phyloP scores from a whole-genome alignment of 768 basidiomycete species.

The Lactarius deliciosus region DNA sequence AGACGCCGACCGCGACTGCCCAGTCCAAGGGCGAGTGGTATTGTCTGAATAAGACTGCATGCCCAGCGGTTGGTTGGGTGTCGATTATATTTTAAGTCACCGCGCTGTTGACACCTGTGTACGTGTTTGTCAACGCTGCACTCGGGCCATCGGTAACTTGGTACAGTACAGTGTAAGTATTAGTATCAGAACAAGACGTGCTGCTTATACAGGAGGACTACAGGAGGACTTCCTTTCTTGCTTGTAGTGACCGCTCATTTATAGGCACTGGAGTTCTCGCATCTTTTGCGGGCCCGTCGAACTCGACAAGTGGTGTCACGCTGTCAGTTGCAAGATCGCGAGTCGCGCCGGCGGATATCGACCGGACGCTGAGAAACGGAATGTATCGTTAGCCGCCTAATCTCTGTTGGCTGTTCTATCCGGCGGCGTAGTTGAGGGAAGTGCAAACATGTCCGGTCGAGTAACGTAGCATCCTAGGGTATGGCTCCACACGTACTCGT shows the following conservation, averaged over 20 bases:
- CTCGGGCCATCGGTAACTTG: no score
- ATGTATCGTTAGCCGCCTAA: background rate
- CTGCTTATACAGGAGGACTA: background rate
- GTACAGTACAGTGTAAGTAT: background rate
- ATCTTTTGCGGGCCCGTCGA: background rate
- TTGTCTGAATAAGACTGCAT: slow-evolving; percentile 32
- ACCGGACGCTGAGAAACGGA: background rate
- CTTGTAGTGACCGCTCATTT: background rate
- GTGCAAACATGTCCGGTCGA: background rate
- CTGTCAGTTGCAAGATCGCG: background rate
- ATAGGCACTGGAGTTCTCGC: background rate
- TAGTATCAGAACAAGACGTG: background rate
- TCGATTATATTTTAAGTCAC: slow-evolving; percentile 5
- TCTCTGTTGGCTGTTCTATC: slow-evolving; percentile 1
- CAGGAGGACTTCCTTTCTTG: background rate
- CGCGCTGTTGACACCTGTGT: slow-evolving; percentile 13
- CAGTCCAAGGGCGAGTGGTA: slow-evolving; percentile 51
- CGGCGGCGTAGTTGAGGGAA: background rate
- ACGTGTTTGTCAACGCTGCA: background rate
- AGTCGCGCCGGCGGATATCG: background rate
- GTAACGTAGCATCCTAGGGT: slow-evolving; percentile 45
- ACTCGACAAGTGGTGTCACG: background rate
- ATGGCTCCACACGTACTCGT: slow-evolving; percentile 68
- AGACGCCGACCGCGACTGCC: slow-evolving; percentile 48
- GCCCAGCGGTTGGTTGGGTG: background rate